Base-by-base conservation (phyloP, 179 eudicot species). In the Camellia oleifera region DNA sequence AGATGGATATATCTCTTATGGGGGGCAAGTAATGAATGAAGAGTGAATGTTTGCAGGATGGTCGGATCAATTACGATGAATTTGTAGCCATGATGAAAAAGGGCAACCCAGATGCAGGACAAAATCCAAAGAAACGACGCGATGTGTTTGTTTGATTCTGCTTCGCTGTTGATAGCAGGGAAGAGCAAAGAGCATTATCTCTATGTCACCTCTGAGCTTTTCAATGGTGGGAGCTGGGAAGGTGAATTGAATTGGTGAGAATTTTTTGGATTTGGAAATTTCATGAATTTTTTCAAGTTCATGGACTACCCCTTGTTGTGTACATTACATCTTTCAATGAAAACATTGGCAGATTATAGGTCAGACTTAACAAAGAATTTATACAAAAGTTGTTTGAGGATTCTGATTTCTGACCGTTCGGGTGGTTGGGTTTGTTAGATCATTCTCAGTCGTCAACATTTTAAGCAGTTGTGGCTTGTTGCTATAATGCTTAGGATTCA, bases 81-180 rank as follows among this genome's bases (percentile, higher is more conserved):
- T 88, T 88, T 68, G 87, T 75, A 23, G 91, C 91, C 56, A 88
- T 88, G 91, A 88, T 88, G 91, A 85, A 77, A 71, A 85, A 87
- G 61, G 89, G 89, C 0, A 74, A 87, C 48, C 89, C 87, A 17
- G 89, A 87, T 46, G 80, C 77, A 70, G 81, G 70, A 18, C 73
- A 80, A 78, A 86, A 86, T 63, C 84, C 83, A 15, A 88, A 83
- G 83, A 88, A 86, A 75, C 76, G 89, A n/a, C 79, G 89, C 20
- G 81, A 80, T 57, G 82, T 77, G 40, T 23, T 77, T 57, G 50
- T 76, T 52, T 81, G 74, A 81, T 52, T 17, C 62, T 68, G 72
- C 32, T 10, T 20, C 23, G 60, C 23, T 3, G 23, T 32, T 5
- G 62, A 69, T n/a, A 62, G 12, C 23, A 26, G 71, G 72, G 52